A percentile compares a stretch with the other conserved stretches of the same genome.
Evolutionary conservation across 2,329 filamentous ascomycete genomes (phyloP).

Genomic region (Parafenestella ontariensis): DNA sequence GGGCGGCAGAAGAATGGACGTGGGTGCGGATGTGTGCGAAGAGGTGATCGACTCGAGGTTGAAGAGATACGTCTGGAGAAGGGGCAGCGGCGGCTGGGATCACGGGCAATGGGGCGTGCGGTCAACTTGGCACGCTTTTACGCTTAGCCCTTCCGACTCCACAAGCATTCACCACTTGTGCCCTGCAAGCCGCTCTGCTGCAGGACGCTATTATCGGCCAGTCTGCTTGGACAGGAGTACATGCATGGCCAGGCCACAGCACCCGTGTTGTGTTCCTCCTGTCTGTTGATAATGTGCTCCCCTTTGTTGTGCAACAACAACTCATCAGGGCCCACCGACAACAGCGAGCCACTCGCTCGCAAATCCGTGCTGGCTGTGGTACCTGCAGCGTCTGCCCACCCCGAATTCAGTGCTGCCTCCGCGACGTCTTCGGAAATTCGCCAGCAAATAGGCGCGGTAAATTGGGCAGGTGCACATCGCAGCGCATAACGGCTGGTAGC

Average conservation of each 20-base stretch:
- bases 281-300: neutral
- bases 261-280: neutral
- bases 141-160: conserved; percentile 11
- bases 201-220: conserved; percentile 8
- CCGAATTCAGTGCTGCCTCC: conserved; percentile 12
- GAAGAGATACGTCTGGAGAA: conserved; percentile 30
- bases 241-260: neutral
- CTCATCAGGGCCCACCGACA: neutral
- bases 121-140: conserved; percentile 6
- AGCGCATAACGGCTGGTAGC: neutral
- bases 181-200: neutral
- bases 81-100: conserved; percentile 23
- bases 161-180: neutral
- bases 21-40: conserved; percentile 21
- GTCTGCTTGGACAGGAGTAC: conserved; percentile 6
- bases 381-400: conserved; percentile 15
- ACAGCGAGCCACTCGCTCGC: neutral
- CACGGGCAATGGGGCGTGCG: conserved; percentile 19
- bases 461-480: neutral
- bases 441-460: conserved; percentile 6
- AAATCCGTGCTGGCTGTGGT: neutral
- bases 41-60: conserved; percentile 32
- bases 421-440: conserved; percentile 14
- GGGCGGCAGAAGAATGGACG: conserved; percentile 30
- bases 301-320: conserved; percentile 3